A percentile compares a stretch with the other conserved stretches of the same genome.
Evolutionary conservation across 371 early-diverging fungal genomes (phyloP).

Genomic region (Mucor circinelloides): DNA sequence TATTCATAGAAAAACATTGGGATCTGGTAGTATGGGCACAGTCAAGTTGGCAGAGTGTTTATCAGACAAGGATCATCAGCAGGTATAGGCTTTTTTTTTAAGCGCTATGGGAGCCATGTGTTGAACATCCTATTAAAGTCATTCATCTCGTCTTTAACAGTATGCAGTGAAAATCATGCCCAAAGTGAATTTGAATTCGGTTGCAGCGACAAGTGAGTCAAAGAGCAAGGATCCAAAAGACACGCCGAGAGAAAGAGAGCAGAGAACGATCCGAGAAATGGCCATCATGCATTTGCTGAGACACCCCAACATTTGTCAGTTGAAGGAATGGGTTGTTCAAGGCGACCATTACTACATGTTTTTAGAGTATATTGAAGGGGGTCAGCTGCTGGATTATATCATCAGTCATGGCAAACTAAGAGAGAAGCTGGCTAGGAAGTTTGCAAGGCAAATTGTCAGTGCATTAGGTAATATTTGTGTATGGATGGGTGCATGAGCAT

Average conservation of each 20-base stretch:
- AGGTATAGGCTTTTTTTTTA: too few relatives aligned
- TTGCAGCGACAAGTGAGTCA: conserved; percentile 1
- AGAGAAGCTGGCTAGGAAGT: conserved; percentile 72
- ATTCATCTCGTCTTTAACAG: conserved; percentile 11
- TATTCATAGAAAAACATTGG: conserved; percentile 79
- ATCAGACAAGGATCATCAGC: conserved; percentile 39
- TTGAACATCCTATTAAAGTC: neutral
- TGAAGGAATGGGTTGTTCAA: conserved; percentile 76
- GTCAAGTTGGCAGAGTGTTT: conserved; percentile 87
- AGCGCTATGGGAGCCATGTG: neutral
- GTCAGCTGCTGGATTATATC: conserved; percentile 79
- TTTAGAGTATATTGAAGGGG: conserved; percentile 81
- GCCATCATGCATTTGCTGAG: conserved; percentile 80
- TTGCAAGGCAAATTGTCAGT: conserved; percentile 83
- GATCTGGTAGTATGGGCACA: conserved; percentile 97
- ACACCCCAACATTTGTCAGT: conserved; percentile 76
- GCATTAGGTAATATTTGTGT: conserved; percentile 55
- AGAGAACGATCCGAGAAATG: conserved; percentile 78
- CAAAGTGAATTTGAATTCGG: conserved; percentile 33
- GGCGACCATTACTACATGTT: conserved; percentile 86
- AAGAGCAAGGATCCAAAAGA: conserved; percentile 47
- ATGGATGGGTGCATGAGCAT: conserved; percentile 35
- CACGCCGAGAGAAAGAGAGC: conserved; percentile 59
- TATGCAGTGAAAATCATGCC: conserved; percentile 59
- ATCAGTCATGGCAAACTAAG: conserved; percentile 66